A percentile compares a stretch with the other conserved stretches of the same genome.
phyloP scores from a whole-genome alignment of 2,329 filamentous ascomycete genomes.

The Clonostachys byssicola region DNA sequence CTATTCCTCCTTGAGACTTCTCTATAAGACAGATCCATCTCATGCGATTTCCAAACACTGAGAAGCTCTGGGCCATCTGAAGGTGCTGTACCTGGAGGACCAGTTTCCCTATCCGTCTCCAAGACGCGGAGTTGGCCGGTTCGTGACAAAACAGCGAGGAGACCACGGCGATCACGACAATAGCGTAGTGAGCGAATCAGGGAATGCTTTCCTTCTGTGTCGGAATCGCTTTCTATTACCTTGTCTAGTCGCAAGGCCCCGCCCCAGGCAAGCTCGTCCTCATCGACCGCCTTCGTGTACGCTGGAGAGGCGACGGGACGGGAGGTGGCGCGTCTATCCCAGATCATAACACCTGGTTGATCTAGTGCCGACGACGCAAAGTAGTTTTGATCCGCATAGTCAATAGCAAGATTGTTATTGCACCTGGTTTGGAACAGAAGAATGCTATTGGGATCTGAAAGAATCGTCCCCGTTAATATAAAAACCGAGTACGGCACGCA shows the following conservation, averaged over 20 bases:
- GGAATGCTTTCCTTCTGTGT: slow-evolving; percentile 52
- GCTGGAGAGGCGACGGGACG: slow-evolving; percentile 45
- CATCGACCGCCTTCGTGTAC: slow-evolving; percentile 55
- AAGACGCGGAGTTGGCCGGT: slow-evolving; percentile 60
- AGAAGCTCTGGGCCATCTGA: slow-evolving; percentile 49
- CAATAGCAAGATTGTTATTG: slow-evolving; percentile 71
- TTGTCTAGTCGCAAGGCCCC: slow-evolving; percentile 53
- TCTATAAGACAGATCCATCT: slow-evolving; percentile 56
- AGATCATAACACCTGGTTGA: slow-evolving; percentile 70
- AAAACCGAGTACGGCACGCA: background rate
- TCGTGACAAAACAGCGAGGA: slow-evolving; percentile 57
- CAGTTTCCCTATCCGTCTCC: slow-evolving; percentile 51
- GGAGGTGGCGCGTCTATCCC: slow-evolving; percentile 66
- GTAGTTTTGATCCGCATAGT: slow-evolving; percentile 77
- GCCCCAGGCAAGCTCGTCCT: slow-evolving; percentile 60
- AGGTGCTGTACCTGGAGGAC: slow-evolving; percentile 25
- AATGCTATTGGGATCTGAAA: slow-evolving; percentile 43
- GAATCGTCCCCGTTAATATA: background rate
- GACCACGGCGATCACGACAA: slow-evolving; percentile 56
- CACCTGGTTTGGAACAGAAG: slow-evolving; percentile 62
- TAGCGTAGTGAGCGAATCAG: slow-evolving; percentile 60
- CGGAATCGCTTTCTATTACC: slow-evolving; percentile 50
- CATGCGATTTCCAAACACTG: slow-evolving; percentile 54
- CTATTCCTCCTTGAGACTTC: slow-evolving; percentile 49
- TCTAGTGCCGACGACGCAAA: slow-evolving; percentile 77